Conservation (phyloP, 2,329 filamentous ascomycete genomes). For the Sordariomycetes sp. region DNA sequence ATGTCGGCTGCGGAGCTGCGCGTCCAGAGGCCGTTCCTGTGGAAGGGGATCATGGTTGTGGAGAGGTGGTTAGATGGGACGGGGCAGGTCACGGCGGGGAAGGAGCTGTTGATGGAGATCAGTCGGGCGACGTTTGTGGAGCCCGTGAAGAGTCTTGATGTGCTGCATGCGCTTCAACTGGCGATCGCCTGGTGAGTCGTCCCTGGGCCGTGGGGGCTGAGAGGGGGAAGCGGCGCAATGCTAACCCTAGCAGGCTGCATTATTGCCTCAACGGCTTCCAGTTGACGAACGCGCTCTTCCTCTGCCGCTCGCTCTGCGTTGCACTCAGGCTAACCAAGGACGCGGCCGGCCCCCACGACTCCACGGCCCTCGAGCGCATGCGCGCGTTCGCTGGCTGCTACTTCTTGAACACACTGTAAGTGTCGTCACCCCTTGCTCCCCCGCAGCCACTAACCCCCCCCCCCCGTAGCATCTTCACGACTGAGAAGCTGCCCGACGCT, state of each 20-base stretch:
- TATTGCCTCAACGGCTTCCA: conserved; percentile 34
- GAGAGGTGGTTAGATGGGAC: conserved; percentile 25
- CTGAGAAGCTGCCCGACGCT: conserved; percentile 31
- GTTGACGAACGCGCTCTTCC: conserved; percentile 32
- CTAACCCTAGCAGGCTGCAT: conserved; percentile 22
- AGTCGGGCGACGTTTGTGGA: conserved; percentile 23
- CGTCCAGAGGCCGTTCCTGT: conserved; percentile 26
- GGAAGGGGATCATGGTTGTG: conserved; percentile 35
- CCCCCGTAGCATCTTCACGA: conserved; percentile 20
- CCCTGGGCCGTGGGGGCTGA: not conserved
- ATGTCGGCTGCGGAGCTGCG: conserved; percentile 22
- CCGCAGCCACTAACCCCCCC: not conserved
- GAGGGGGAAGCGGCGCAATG: not conserved
- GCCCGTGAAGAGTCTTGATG: conserved; percentile 28
- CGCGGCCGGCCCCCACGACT: conserved; percentile 7
- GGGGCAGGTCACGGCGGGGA: conserved; percentile 28
- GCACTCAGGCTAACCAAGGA: conserved; percentile 18
- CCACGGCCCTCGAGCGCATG: conserved; percentile 24
- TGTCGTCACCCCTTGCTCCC: not conserved
- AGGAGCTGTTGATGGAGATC: conserved; percentile 28
- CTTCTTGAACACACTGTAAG: conserved; percentile 34
- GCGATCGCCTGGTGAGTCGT: conserved; percentile 28
- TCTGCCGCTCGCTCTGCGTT: conserved; percentile 30
- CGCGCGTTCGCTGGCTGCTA: conserved; percentile 34
- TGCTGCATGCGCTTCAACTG: conserved; percentile 31